Evolutionary conservation across 805 yeast species (phyloP).

Genomic region (Monosporozyma aerobia): DNA sequence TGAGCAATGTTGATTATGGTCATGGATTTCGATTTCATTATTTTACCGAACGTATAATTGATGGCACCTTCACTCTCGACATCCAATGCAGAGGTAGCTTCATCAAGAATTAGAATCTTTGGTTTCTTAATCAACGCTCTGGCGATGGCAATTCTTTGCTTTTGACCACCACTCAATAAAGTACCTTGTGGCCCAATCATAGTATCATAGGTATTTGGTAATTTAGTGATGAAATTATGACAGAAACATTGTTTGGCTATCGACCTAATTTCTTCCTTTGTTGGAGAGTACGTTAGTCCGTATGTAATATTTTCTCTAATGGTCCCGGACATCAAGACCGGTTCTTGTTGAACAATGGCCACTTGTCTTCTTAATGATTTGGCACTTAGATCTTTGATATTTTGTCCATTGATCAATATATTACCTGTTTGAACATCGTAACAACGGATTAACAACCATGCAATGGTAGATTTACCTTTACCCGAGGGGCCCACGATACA

Average conservation of each 20-base stretch:
- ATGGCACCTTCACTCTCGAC: constrained; percentile 65
- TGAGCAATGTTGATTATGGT: constrained; percentile 92
- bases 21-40: constrained; percentile 49
- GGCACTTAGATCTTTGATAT: constrained; percentile 40
- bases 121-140: constrained; percentile 75
- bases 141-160: constrained; percentile 80
- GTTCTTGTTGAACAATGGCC: constrained; percentile 72
- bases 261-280: constrained; percentile 39
- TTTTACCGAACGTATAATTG: constrained; percentile 60
- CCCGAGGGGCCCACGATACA: constrained; percentile 87
- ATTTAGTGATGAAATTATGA: constrained; percentile 45
- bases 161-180: constrained; percentile 83
- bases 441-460: constrained; percentile 48
- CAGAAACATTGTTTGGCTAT: constrained; percentile 49
- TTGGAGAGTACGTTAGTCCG: constrained; percentile 58
- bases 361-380: constrained; percentile 47
- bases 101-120: constrained; percentile 67
- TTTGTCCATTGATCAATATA: constrained; percentile 43
- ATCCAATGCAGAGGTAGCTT: constrained; percentile 85
- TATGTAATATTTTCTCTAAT: constrained; percentile 70
- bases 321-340: constrained; percentile 71
- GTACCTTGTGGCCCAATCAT: constrained; percentile 57
- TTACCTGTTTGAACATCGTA: constrained; percentile 41
- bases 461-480: constrained; percentile 79
- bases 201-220: constrained; percentile 62